Base-by-base conservation (phyloP, 2,329 filamentous ascomycete species). In the Cladosporium cucumerinum region DNA sequence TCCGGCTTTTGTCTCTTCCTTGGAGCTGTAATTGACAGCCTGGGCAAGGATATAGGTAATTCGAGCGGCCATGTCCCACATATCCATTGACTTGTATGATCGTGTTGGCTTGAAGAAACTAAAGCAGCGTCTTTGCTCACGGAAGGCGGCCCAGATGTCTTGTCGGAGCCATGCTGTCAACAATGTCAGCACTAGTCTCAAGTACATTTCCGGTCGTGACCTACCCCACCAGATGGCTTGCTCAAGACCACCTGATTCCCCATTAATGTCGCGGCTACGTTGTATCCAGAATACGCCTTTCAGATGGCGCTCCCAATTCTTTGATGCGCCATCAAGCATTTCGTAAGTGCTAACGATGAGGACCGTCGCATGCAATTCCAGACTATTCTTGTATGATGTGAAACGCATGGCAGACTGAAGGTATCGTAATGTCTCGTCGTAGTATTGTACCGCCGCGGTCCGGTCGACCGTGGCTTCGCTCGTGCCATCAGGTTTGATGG, bases 281-380 rank as follows among this genome's bases (percentile, higher is more conserved):
- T 88, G 83, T 18, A 89, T 88, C 84, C 86, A 88, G 68, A 88
- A 89, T 0, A 88, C 85, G 0, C 86, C 86, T 70, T 87, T 85
- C 0, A 89, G 77, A 70, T 89, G 86, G 2, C 85, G 78, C 66
- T 88, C 84, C 86, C 87, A 89, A 52, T 80, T 82, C 73, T 83
- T 73, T 21, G 82, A 80, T 6, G 82, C 82, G 3, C 82, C 83
- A 61, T 87, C 84, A n/a, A 88, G 82, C 86, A 89, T 89, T 73
- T 89, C 86, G 68, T 88, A 89, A 0, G 85, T 85, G 14, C 84
- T 87, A 32, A 89, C 84, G 18, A 88, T 79, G 0, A 88, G 76
- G 0, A 85, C 82, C 0, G 86, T 89, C 0, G 84, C 82, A 30
- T 87, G 79, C 0, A 89, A 77, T 70, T 89, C 86, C 14, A 80